These are phyloP conservation scores for Podaxis rugospora DNA, from an alignment of 768 basidiomycete species.

Conservation along the genomic window DNA sequence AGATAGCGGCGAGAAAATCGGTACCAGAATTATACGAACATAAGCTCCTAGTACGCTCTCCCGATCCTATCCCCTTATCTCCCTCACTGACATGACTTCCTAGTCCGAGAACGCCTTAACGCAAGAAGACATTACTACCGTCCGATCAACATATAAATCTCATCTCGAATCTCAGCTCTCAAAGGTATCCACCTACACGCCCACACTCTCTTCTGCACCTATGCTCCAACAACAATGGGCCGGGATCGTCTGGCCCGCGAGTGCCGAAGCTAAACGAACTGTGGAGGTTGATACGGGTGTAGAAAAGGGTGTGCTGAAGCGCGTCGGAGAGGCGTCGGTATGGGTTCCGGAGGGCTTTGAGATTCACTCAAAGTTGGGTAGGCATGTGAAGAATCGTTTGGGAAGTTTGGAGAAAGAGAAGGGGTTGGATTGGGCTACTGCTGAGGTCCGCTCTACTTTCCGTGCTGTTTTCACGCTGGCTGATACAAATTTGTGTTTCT, in stretches of 20 bases:
- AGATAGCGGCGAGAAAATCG: slow-evolving; percentile 71
- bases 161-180: slow-evolving; percentile 62
- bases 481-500: background rate
- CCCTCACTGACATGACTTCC: background rate
- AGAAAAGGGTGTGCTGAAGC: slow-evolving; percentile 39
- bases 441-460: slow-evolving; percentile 51
- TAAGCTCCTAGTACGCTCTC: slow-evolving; percentile 59
- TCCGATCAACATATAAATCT: slow-evolving; percentile 56
- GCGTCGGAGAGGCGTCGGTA: slow-evolving; percentile 69
- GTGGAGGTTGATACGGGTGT: slow-evolving; percentile 67
- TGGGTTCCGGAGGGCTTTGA: slow-evolving; percentile 56
- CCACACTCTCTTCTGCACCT: slow-evolving; percentile 36
- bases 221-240: slow-evolving; percentile 70
- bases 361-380: slow-evolving; percentile 70
- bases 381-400: slow-evolving; percentile 78
- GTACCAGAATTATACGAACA: slow-evolving; percentile 83
- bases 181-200: slow-evolving; percentile 28
- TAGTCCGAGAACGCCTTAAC: slow-evolving; percentile 53
- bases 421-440: slow-evolving; percentile 88
- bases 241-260: slow-evolving; percentile 60
- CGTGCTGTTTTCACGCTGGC: background rate
- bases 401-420: slow-evolving; percentile 60
- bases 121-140: slow-evolving; percentile 37
- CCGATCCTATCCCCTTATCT: background rate
- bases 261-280: slow-evolving; percentile 37